These are phyloP conservation scores for Nakazawaea molendinolei DNA, from an alignment of 805 yeast genomes.

Conservation along the genomic window DNA sequence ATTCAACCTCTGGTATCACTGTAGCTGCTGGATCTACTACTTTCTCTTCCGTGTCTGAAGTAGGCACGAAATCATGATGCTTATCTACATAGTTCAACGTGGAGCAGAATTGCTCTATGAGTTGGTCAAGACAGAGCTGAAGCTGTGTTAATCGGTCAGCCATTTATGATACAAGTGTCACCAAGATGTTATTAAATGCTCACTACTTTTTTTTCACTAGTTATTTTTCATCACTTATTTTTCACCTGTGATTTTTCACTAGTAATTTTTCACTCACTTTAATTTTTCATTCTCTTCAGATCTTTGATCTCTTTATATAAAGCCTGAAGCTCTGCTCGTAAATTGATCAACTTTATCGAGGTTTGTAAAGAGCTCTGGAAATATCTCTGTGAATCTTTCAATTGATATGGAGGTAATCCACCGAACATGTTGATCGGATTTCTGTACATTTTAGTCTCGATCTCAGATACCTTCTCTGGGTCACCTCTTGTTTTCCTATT, in stretches of 20 bases:
- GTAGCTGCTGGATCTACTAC: constrained; percentile 57
- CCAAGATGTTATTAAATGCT: not conserved
- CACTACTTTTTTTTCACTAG: not conserved
- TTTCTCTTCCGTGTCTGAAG: constrained; percentile 42
- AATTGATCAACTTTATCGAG: constrained; percentile 3
- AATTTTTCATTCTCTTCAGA: constrained; percentile 1
- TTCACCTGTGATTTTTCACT: too few relatives aligned
- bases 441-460: not conserved
- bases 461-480: not conserved
- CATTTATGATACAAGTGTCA: constrained; percentile 31
- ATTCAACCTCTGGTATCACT: constrained; percentile 34
- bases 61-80: constrained; percentile 55
- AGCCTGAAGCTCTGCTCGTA: constrained; percentile 1
- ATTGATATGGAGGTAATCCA: constrained; percentile 28
- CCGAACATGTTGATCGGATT: constrained; percentile 32
- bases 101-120: constrained; percentile 74
- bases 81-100: constrained; percentile 75
- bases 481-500: constrained; percentile 3
- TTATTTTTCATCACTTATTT: not conserved
- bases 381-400: constrained; percentile 22
- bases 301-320: constrained; percentile 7
- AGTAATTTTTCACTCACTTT: not conserved
- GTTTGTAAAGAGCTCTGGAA: constrained; percentile 21
- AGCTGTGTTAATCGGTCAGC: constrained; percentile 86
- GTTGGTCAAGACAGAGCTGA: constrained; percentile 80